A percentile compares a stretch with the other conserved stretches of the same genome.
Evolutionary conservation across 345 rosid species (phyloP).

Genomic region (Populus euphratica): DNA sequence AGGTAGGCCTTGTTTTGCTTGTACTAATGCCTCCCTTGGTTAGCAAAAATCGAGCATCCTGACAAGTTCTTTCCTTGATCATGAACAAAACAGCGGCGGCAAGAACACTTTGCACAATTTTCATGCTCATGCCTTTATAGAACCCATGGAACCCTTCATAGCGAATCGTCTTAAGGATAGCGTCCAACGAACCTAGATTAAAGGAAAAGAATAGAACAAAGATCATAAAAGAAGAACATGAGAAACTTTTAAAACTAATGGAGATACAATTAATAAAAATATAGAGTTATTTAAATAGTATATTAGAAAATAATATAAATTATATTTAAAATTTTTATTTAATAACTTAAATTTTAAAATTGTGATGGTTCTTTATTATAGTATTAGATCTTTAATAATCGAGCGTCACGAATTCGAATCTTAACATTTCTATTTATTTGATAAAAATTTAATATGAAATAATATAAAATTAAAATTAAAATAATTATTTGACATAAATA

Average conservation of each 20-base stretch:
- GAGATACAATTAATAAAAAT: too few relatives aligned
- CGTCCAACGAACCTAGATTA: slow-evolving; percentile 67
- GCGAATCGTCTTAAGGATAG: slow-evolving; percentile 77
- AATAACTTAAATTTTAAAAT: too few relatives aligned
- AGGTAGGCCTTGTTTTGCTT: slow-evolving; percentile 36
- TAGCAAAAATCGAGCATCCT: slow-evolving; percentile 57
- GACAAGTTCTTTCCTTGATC: slow-evolving; percentile 92
- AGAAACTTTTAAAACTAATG: not conserved
- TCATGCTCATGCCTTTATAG: slow-evolving; percentile 95
- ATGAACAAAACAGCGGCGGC: slow-evolving; percentile 89
- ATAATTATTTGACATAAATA: too few relatives aligned
- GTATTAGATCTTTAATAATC: too few relatives aligned
- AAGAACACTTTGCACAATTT: slow-evolving; percentile 83
- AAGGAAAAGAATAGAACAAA: not conserved
- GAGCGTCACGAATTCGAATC: too few relatives aligned
- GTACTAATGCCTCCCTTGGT: slow-evolving; percentile 19
- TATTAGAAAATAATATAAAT: too few relatives aligned
- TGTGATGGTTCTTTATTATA: too few relatives aligned
- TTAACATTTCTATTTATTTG: too few relatives aligned
- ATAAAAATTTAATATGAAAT: too few relatives aligned
- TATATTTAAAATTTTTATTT: too few relatives aligned
- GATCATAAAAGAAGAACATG: not conserved
- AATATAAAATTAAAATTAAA: too few relatives aligned
- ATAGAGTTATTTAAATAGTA: too few relatives aligned
- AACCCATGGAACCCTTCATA: slow-evolving; percentile 80